These are phyloP conservation scores for Gnaphalium uliginosum DNA, from an alignment of 129 eudicot species.

Conservation along the genomic window DNA sequence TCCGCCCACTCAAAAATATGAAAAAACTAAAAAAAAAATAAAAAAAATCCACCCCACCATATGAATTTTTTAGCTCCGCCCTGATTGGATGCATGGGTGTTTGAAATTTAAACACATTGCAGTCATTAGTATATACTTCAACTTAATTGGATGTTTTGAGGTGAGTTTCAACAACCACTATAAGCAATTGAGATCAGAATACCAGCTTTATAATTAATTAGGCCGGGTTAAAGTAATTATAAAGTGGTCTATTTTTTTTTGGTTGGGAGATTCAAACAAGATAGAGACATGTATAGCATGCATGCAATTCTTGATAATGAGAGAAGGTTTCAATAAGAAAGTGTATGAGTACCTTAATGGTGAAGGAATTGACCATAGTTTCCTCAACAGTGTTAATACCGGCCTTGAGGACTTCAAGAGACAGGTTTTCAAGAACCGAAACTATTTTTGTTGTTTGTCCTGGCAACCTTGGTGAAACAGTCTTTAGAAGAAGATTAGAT, in stretches of 20 bases:
- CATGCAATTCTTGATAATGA: slow-evolving; percentile 10
- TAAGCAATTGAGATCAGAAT: not conserved
- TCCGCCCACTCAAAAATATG: too few relatives aligned
- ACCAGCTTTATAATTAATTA: not conserved
- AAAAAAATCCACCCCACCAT: too few relatives aligned
- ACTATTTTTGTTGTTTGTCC: slow-evolving; percentile 76
- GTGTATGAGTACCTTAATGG: slow-evolving; percentile 60
- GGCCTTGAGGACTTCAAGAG: slow-evolving; percentile 70
- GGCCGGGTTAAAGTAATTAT: not conserved
- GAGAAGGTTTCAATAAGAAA: not conserved
- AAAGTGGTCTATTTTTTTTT: too few relatives aligned
- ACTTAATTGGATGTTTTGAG: not conserved
- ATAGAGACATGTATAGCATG: slow-evolving; percentile 17
- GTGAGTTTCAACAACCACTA: not conserved
- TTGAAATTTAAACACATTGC: too few relatives aligned
- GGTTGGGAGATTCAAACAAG: slow-evolving; percentile 17
- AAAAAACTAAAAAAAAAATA: too few relatives aligned
- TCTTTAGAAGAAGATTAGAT: slow-evolving; percentile 65
- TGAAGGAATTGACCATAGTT: slow-evolving; percentile 66
- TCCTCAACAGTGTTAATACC: slow-evolving; percentile 61
- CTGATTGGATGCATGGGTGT: too few relatives aligned
- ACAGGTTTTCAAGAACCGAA: slow-evolving; percentile 64
- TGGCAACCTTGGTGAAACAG: slow-evolving; percentile 61
- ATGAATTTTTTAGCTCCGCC: too few relatives aligned
- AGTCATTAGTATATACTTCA: not conserved